Base-by-base conservation (phyloP, 2,329 filamentous ascomycete species). In the Neonectria magnoliae region DNA sequence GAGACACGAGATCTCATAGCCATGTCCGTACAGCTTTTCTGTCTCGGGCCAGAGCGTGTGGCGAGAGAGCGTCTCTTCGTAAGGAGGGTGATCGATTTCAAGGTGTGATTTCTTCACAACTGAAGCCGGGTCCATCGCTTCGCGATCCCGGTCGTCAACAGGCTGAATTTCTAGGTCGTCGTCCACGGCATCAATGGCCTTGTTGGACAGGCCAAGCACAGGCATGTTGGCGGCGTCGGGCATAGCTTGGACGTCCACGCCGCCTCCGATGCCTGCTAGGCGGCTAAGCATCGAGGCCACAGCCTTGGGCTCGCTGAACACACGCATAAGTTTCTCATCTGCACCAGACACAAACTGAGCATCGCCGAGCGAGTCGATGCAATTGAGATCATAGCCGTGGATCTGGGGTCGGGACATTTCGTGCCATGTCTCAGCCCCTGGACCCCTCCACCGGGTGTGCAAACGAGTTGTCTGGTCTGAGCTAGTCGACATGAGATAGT, bases 341-440 rank as follows among this genome's bases (percentile, higher is more conserved):
- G 96, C 96, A 7, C 96, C 96, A 2, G 94, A 97, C 22, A 98
- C 91, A 76, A 99, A 99, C 71, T 91, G 91, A 8, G 88, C 85
- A 8, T 87, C 79, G 8, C 88, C 90, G 5, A 98, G 83, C 0
- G 90, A 87, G 74, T 94, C 92, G 68, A 98, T 90, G 78, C 96
- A 98, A 82, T 98, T 99, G 59, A 99, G 86, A 77, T 99, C 95
- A 78, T 99, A 99, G 41, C 96, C 96, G 77, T 99, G 96, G 69
- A 99, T 99, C 77, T 99, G 96, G 4, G 96, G 96, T 54, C 96
- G 86, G 1, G 94, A 91, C 83, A 98, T 94, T 78, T 99, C 96
- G 79, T 98, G 95, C 96, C 96, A 99, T 11, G 93, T 93, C 29
- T 73, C 68, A 5, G 60, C 59, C 7, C 67, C 69, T 6, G 73